phyloP scores from a whole-genome alignment of 192 early-diverging fungal genomes.

The Backusella psychrophila region DNA sequence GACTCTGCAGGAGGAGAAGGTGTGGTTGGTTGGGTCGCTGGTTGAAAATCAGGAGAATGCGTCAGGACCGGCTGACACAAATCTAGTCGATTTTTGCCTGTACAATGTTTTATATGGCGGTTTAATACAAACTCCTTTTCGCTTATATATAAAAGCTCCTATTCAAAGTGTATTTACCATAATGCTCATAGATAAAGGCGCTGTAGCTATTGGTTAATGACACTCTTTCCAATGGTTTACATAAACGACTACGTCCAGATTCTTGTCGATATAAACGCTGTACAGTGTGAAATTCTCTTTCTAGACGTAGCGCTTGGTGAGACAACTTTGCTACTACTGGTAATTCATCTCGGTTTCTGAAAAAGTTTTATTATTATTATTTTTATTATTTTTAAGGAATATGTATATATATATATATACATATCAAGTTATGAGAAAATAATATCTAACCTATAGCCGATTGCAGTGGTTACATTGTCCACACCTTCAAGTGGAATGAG shows the following conservation, averaged over 20 bases:
- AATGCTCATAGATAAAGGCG: conserved; percentile 19
- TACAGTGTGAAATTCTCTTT: conserved; percentile 29
- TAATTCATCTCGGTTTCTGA: conserved; percentile 24
- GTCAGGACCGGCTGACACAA: background rate
- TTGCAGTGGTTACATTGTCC: background rate
- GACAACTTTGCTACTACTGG: conserved; percentile 29
- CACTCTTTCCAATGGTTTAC: conserved; percentile 25
- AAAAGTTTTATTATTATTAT: too few species aligned
- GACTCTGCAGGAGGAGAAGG: background rate
- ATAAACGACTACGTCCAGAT: background rate
- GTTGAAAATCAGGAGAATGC: background rate
- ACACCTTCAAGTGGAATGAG: conserved; percentile 10
- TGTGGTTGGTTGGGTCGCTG: background rate
- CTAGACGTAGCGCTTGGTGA: conserved; percentile 22
- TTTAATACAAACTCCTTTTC: background rate
- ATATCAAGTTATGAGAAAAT: too few species aligned
- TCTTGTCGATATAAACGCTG: conserved; percentile 13
- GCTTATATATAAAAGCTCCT: background rate
- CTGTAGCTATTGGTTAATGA: conserved; percentile 12
- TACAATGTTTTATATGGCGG: background rate
- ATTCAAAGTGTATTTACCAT: conserved; percentile 6
- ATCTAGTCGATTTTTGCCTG: conserved; percentile 13
- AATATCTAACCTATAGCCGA: background rate
- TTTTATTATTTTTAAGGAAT: too few species aligned
- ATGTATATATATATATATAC: too few species aligned